Base-by-base conservation (phyloP, 805 yeast species). In the Candida chauliodis region DNA sequence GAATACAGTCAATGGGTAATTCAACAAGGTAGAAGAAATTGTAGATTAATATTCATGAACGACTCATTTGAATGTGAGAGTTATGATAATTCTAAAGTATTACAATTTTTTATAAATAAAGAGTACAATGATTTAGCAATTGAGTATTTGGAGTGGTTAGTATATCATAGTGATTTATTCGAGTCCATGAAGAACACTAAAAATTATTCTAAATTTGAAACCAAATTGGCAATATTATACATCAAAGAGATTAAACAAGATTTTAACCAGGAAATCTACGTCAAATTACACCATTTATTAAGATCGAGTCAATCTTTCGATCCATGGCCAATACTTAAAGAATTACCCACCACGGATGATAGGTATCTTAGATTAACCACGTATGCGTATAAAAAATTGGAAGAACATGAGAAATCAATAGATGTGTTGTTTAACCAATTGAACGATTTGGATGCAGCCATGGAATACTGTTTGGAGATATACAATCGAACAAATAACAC, bases 331-430 rank as follows among this genome's bases (percentile, higher is more conserved):
- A 55, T 61, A 1, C 46, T 61, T 20, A 58, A 56, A 38, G 44
- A 58, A 34, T 58, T 65, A 8, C 67, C 71, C 1, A 50, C 59
- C 3, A 52, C 57, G 19, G 56, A 59, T 22, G 61, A 58, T 26
- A 50, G 48, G 21, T 62, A 55, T 41, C 48, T 73, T 7, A 61
- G 74, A 17, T 66, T 81, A 27, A 71, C 76, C 28, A 77, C 85
- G 0, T 68, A 75, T 32, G 74, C 89, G 2, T 67, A 83, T 38
- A 71, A 72, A 32, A 72, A 76, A 42, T 51, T 84, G 30, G 79
- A 76, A 1, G 77, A 77, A 37, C 86, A 85, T 51, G 69, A 71
- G 8, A 72, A 77, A 35, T 81, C 87, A 0, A 60, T 91, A 13
- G 75, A 76, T 38, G 73, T 87, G 2, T 66, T 79, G 18, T 78